Conservation (phyloP, 1,284 basidiomycete species). For the Cryptococcus sp. region DNA sequence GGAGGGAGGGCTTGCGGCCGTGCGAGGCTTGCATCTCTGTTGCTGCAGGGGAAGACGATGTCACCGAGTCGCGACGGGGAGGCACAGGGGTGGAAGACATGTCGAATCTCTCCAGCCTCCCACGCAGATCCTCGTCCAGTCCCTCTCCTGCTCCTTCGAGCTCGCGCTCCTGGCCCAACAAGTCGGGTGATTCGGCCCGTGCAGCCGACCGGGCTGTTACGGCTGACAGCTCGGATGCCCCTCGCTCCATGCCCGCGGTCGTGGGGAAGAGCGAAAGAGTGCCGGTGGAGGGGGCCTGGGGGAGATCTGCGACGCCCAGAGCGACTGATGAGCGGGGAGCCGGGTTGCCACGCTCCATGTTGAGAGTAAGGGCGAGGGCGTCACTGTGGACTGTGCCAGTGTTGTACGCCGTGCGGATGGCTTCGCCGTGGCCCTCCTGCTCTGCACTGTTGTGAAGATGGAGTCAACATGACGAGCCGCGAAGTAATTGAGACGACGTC, state of each 20-base stretch:
- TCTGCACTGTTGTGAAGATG: conserved; percentile 22
- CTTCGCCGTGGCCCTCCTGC: conserved; percentile 25
- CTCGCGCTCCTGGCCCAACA: conserved; percentile 3
- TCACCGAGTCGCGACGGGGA: no score
- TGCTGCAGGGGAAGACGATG: no score
- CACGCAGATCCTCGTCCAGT: no score
- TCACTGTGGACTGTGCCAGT: conserved; percentile 19
- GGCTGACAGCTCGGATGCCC: background rate
- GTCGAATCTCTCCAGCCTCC: no score
- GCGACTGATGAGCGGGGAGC: no score
- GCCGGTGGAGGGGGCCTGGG: background rate
- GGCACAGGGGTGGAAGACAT: no score
- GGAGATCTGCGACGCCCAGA: no score
- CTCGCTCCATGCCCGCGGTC: background rate
- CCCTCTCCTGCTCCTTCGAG: no score
- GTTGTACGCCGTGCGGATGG: conserved; percentile 25
- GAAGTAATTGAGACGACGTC: background rate
- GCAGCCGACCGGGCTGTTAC: conserved; percentile 4
- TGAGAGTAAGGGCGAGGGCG: conserved; percentile 27
- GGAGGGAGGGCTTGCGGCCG: no score
- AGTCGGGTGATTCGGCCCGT: conserved; percentile 13
- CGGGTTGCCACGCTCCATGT: conserved; percentile 7
- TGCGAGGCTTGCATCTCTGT: no score
- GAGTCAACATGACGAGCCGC: no score
- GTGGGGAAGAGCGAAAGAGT: background rate